phyloP scores from a whole-genome alignment of 179 eudicot genomes.

The Nepenthes alata region DNA sequence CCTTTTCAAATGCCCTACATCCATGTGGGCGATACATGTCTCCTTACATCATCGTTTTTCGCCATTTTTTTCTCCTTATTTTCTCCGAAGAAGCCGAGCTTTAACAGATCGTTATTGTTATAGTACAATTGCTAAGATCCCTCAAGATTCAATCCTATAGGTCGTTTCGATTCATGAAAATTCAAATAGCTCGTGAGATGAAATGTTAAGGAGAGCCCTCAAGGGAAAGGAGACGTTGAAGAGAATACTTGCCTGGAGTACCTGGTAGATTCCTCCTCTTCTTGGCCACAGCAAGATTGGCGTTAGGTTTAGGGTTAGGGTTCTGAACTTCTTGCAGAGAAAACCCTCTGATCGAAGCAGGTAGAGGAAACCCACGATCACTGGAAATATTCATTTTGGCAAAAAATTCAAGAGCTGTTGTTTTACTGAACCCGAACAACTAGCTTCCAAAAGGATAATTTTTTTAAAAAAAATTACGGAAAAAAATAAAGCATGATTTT shows the following conservation, averaged over 20 bases:
- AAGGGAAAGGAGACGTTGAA: too few species aligned
- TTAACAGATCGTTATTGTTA: too few species aligned
- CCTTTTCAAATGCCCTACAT: too few species aligned
- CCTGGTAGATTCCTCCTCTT: slow-evolving; percentile 85
- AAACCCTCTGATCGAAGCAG: slow-evolving; percentile 33
- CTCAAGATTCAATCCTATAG: not conserved
- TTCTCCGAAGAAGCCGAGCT: too few species aligned
- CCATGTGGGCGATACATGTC: too few species aligned
- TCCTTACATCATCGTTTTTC: too few species aligned
- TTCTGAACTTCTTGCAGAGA: slow-evolving; percentile 22
- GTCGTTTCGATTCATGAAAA: not conserved
- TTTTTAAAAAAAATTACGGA: slow-evolving; percentile 5
- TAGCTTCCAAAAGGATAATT: slow-evolving; percentile 21
- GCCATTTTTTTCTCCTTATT: too few species aligned
- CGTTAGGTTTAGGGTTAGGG: slow-evolving; percentile 51
- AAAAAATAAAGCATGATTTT: slow-evolving; percentile 26
- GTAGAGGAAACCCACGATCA: slow-evolving; percentile 39
- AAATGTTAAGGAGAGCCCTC: not conserved
- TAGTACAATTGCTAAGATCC: not conserved
- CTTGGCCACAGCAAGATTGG: slow-evolving; percentile 21
- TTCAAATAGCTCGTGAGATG: slow-evolving; percentile 1
- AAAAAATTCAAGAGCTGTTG: not conserved
- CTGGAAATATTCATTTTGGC: slow-evolving; percentile 32
- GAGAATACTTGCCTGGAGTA: slow-evolving; percentile 60
- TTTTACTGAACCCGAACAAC: slow-evolving; percentile 12